Evolutionary conservation across 2,329 filamentous ascomycete species (phyloP), one percentile per base, ranked within the genome.

Genomic region (Pseudocercospora macadamiae): DNA sequence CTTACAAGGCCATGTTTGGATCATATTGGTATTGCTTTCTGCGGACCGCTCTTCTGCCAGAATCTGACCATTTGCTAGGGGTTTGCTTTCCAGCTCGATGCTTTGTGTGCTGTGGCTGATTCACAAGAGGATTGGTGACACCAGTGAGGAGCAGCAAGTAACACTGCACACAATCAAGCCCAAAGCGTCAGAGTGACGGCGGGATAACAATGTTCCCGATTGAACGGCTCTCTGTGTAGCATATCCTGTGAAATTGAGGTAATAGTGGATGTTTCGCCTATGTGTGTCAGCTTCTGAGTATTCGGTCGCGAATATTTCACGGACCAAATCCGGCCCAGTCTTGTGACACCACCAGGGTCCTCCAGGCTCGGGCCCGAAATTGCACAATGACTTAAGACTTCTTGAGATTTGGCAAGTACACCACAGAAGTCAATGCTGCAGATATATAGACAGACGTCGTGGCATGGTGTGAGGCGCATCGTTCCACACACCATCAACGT

Each of bases 11-110:
- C 2, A 51, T 51, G 48, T 51, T 51, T 23, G 48, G 48, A 2
- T 51, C 48, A n/a, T 51, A 51, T 34, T 51, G 48, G 48, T 51
- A 23, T n/a, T 9, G 1, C 2, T 19, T 10, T 8, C n/a, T 3
- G 2, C 4, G 7, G 3, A n/a, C 1, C 4, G 4, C 14, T n/a
- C 16, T 4, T 10, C 2, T 25, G 3, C 6, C 14, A 19, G 23
- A 21, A 34, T 2, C 30, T 21, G 28, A 9, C 18, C 12, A n/a
- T 8, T 37, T 8, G 3, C 18, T 4, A 51, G 48, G 48, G 48
- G 48, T 18, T 10, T 51, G 28, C 30, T 51, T 1, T 51, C 48
- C 8, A 28, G 48, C 14, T 51, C 48, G 7, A 51, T 51, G 48
- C 26, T 51, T 25, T 25, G 18, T 16, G 48, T 51, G 4, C 21